A percentile compares a stretch with the other conserved stretches of the same genome.
Evolutionary conservation across 352 stramenopile species (phyloP).

Genomic region (Heterotrichella gracilis): DNA sequence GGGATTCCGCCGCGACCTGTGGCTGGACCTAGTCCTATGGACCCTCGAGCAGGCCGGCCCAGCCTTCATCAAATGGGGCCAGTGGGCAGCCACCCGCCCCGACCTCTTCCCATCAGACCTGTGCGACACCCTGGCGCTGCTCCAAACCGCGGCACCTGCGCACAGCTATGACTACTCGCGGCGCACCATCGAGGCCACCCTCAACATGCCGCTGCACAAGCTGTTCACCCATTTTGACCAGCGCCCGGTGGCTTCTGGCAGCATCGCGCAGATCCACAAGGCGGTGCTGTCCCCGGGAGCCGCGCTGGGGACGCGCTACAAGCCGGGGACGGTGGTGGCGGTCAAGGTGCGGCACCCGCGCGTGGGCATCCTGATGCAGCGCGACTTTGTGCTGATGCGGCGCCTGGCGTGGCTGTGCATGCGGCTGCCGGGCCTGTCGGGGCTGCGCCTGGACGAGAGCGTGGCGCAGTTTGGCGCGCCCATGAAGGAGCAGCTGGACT

Average conservation of each 20-base stretch:
- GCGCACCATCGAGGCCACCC: too few relatives aligned
- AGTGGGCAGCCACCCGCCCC: conserved; percentile 41
- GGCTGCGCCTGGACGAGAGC: conserved; percentile 34
- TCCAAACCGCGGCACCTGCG: conserved; percentile 37
- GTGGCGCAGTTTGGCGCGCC: conserved; percentile 40
- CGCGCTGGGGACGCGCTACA: too few relatives aligned
- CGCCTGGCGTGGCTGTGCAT: conserved; percentile 17
- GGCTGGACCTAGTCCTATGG: conserved; percentile 34
- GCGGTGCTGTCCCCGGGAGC: conserved; percentile 25
- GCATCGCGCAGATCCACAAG: conserved; percentile 43
- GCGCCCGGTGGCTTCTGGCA: conserved; percentile 38
- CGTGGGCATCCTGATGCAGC: conserved; percentile 35
- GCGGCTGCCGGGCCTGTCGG: too few relatives aligned
- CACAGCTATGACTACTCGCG: too few relatives aligned
- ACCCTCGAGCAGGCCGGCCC: conserved; percentile 32
- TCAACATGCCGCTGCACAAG: conserved; percentile 27
- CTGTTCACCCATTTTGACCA: conserved; percentile 31
- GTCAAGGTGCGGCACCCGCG: conserved; percentile 50
- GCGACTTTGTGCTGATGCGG: conserved; percentile 33
- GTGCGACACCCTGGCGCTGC: conserved; percentile 36
- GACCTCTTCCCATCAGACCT: conserved; percentile 41
- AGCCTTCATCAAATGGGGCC: conserved; percentile 44
- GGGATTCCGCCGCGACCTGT: too few relatives aligned
- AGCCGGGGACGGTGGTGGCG: conserved; percentile 29
- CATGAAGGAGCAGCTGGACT: conserved; percentile 44